These are phyloP conservation scores for Nemania serpens DNA, from an alignment of 2,329 filamentous ascomycete genomes.

Conservation along the genomic window DNA sequence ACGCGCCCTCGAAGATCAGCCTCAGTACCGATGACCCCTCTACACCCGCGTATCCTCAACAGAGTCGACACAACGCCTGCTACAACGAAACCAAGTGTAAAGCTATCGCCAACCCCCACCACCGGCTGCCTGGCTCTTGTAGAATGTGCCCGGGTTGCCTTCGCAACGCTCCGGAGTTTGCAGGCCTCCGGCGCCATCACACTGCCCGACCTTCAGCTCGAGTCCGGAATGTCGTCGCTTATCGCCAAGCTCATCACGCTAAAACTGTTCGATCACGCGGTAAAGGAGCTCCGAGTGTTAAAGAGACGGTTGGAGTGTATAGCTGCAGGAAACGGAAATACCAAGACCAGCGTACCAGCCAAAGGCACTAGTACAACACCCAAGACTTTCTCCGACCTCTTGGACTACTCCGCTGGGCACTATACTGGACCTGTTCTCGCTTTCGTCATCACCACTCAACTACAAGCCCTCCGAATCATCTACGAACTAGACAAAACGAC, in stretches of 20 bases:
- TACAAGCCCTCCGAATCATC: conserved; percentile 67
- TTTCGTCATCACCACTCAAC: conserved; percentile 67
- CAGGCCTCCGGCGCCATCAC: conserved; percentile 59
- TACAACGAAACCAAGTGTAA: conserved; percentile 42
- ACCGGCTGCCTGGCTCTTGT: conserved; percentile 60
- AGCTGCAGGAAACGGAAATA: conserved; percentile 33
- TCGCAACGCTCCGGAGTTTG: conserved; percentile 64
- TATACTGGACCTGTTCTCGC: conserved; percentile 51
- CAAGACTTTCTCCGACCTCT: conserved; percentile 59
- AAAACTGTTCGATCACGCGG: conserved; percentile 68
- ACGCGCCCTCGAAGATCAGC: conserved; percentile 58
- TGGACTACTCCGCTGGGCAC: conserved; percentile 61
- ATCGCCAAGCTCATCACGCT: conserved; percentile 68
- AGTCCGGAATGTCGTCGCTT: conserved; percentile 73
- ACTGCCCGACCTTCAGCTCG: conserved; percentile 69
- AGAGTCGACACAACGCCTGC: conserved; percentile 61
- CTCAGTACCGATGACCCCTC: conserved; percentile 63
- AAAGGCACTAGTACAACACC: conserved; percentile 45
- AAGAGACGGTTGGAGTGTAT: conserved; percentile 64
- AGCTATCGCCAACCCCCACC: conserved; percentile 37
- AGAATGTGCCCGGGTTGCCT: conserved; percentile 72
- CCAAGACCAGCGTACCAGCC: conserved; percentile 42
- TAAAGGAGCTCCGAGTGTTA: conserved; percentile 69
- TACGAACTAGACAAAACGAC: conserved; percentile 62
- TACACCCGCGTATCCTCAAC: conserved; percentile 66